Evolutionary conservation across 2,329 filamentous ascomycete species (phyloP).

Genomic region (Colletotrichum brevisporum): DNA sequence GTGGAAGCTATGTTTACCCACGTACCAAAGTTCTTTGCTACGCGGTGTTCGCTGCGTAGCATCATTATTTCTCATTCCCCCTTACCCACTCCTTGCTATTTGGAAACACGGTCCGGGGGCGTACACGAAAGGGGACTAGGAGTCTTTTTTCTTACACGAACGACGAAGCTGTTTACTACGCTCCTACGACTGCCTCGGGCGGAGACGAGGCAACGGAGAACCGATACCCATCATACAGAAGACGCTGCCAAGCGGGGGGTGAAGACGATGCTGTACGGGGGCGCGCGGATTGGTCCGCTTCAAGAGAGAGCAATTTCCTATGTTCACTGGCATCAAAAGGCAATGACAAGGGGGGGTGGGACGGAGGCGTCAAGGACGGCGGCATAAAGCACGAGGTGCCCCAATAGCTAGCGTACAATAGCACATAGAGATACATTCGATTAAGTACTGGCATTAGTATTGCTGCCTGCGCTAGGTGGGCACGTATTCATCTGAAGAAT

Average conservation of each 20-base stretch:
- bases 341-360: neutral
- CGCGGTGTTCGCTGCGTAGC: neutral
- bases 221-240: constrained; percentile 17
- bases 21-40: neutral
- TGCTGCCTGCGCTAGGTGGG: too few relatives aligned
- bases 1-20: neutral
- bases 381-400: neutral
- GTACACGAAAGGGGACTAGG: constrained; percentile 9
- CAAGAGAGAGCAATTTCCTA: neutral
- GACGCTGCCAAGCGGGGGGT: constrained; percentile 30
- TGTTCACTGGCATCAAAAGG: neutral
- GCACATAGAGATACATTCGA: too few relatives aligned
- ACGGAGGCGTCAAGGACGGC: neutral
- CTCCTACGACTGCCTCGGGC: constrained; percentile 17
- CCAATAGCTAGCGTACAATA: too few relatives aligned
- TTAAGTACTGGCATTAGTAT: too few relatives aligned
- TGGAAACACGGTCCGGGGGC: neutral
- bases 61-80: neutral
- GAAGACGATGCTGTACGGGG: neutral
- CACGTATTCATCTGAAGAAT: too few relatives aligned
- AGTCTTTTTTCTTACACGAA: constrained; percentile 4
- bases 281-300: neutral
- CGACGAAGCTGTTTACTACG: constrained; percentile 13
- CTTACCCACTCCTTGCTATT: neutral
- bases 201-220: constrained; percentile 3